Evolutionary conservation across 208 protist species (phyloP).

Genomic region (Trypanosoma avium): DNA sequence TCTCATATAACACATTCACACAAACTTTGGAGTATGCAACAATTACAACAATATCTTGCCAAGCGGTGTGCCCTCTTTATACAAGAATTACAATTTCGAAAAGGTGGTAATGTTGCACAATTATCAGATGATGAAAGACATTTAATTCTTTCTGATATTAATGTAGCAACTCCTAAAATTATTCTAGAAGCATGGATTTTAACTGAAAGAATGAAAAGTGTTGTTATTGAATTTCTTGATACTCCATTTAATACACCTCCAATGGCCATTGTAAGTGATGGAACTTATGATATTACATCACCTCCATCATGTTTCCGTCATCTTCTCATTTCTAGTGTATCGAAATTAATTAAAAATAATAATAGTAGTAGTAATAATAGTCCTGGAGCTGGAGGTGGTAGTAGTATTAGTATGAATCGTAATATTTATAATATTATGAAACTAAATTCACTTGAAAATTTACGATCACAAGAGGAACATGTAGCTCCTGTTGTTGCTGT

Average conservation of each 20-base stretch:
- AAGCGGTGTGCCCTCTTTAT: slow-evolving; percentile 8
- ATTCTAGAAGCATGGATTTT: slow-evolving; percentile 10
- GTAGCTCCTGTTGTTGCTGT: too few species aligned
- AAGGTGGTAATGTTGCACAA: not conserved
- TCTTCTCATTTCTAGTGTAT: not conserved
- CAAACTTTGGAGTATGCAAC: slow-evolving; percentile 29
- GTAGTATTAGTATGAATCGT: too few species aligned
- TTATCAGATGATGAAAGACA: not conserved
- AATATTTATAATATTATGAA: too few species aligned
- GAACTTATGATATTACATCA: slow-evolving; percentile 7
- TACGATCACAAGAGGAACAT: too few species aligned
- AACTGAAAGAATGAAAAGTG: slow-evolving; percentile 33
- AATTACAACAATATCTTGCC: slow-evolving; percentile 32
- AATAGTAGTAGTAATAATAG: not conserved
- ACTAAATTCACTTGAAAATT: too few species aligned
- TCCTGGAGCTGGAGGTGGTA: too few species aligned
- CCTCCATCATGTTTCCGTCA: not conserved
- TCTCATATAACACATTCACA: slow-evolving; percentile 13
- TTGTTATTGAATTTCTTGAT: slow-evolving; percentile 21
- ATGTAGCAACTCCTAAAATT: not conserved
- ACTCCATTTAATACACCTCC: not conserved
- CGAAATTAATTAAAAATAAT: not conserved
- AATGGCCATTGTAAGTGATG: slow-evolving; percentile 1
- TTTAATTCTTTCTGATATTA: slow-evolving; percentile 1
- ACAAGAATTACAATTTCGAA: not conserved